These are phyloP conservation scores for Coffea canephora DNA, from an alignment of 257 asterid genomes.

Conservation along the genomic window DNA sequence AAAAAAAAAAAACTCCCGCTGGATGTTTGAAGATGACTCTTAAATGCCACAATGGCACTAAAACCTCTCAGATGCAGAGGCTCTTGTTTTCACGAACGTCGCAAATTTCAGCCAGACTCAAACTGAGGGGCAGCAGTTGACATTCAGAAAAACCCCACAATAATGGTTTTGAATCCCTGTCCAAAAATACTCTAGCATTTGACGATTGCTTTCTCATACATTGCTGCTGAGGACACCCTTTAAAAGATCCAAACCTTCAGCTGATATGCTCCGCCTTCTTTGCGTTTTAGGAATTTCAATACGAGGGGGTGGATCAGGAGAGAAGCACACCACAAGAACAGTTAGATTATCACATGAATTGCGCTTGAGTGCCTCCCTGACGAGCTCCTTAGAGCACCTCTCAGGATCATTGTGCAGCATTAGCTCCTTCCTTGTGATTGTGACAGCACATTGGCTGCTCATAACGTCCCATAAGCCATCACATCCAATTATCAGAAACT, in stretches of 20 bases:
- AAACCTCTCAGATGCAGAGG: slow-evolving; percentile 1
- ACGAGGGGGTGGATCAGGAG: slow-evolving; percentile 42
- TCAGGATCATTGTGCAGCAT: slow-evolving; percentile 78
- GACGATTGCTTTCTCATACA: slow-evolving; percentile 14
- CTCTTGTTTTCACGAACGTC: slow-evolving; percentile 1
- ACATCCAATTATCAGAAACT: slow-evolving; percentile 80
- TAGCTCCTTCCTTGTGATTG: slow-evolving; percentile 75
- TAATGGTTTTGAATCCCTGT: slow-evolving; percentile 2
- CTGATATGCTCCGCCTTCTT: slow-evolving; percentile 48
- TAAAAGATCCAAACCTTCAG: slow-evolving; percentile 48
- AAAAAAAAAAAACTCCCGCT: not conserved
- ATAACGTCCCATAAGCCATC: slow-evolving; percentile 94
- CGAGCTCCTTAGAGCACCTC: slow-evolving; percentile 63
- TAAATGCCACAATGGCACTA: not conserved
- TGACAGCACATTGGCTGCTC: slow-evolving; percentile 89
- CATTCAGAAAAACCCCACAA: slow-evolving; percentile 25
- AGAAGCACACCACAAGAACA: slow-evolving; percentile 39
- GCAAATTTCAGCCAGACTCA: not conserved
- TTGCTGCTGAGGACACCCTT: slow-evolving; percentile 40
- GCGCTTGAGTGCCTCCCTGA: slow-evolving; percentile 47
- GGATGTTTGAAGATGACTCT: not conserved
- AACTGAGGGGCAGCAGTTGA: not conserved
- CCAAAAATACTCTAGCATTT: slow-evolving; percentile 18
- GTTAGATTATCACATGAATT: slow-evolving; percentile 46
- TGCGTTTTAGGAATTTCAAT: slow-evolving; percentile 39